These are phyloP conservation scores for Rugonectria rugulosa DNA, from an alignment of 2,329 filamentous ascomycete genomes.

Conservation along the genomic window DNA sequence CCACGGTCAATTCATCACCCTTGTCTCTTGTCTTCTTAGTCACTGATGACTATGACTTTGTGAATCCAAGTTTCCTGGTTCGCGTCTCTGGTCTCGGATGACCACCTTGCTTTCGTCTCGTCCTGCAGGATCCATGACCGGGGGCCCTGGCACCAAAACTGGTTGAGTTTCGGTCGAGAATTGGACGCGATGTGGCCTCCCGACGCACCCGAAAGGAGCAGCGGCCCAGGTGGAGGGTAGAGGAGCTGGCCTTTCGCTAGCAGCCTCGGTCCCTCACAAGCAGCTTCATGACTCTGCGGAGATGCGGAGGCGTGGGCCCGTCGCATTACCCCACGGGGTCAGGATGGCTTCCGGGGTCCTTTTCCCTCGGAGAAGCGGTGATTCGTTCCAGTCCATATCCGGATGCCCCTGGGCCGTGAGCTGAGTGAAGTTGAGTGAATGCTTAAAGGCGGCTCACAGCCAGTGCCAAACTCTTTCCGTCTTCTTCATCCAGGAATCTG, in stretches of 20 bases:
- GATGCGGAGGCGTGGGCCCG: conserved; percentile 1
- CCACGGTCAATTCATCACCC: too few relatives aligned
- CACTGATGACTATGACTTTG: too few relatives aligned
- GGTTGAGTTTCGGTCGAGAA: neutral
- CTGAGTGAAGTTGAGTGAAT: too few relatives aligned
- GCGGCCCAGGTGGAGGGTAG: conserved; percentile 13
- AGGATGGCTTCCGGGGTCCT: neutral
- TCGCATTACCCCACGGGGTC: conserved; percentile 11
- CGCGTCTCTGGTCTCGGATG: neutral
- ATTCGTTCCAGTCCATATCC: too few relatives aligned
- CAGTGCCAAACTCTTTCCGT: neutral
- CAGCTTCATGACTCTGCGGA: neutral
- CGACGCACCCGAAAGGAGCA: conserved; percentile 12
- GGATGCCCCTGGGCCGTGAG: too few relatives aligned
- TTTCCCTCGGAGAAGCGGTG: neutral
- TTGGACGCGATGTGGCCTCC: conserved; percentile 17
- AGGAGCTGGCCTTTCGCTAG: neutral
- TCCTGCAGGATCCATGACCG: neutral
- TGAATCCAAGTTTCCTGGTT: conserved; percentile 3
- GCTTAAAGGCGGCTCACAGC: conserved; percentile 8
- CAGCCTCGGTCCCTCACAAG: too few relatives aligned
- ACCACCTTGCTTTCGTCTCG: conserved; percentile 4
- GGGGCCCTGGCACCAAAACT: neutral
- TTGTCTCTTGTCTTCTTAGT: neutral
- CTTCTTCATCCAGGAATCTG: neutral